Conservation (phyloP, 345 rosid species). For the Gossypium thurberi region DNA sequence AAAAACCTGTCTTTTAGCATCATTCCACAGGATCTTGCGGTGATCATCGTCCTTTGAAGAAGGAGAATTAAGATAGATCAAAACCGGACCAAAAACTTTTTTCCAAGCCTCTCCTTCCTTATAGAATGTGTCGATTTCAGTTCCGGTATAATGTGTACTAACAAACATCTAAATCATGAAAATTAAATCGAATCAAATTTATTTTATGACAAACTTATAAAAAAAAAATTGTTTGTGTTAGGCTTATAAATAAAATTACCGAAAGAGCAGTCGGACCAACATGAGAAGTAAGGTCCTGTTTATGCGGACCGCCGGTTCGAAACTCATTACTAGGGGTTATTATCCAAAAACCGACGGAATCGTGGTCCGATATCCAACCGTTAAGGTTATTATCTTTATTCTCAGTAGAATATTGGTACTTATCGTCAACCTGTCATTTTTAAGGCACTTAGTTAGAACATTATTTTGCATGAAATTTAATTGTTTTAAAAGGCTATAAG, state of each 20-base stretch:
- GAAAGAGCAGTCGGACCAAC: slow-evolving; percentile 61
- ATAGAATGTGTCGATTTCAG: slow-evolving; percentile 42
- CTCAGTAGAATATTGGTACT: slow-evolving; percentile 68
- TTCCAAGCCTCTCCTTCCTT: slow-evolving; percentile 62
- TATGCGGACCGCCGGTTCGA: slow-evolving; percentile 56
- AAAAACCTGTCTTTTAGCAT: slow-evolving; percentile 71
- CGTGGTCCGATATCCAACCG: slow-evolving; percentile 55
- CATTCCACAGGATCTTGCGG: slow-evolving; percentile 48
- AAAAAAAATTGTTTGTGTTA: neutral
- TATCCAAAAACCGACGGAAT: slow-evolving; percentile 77
- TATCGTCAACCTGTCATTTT: slow-evolving; percentile 69
- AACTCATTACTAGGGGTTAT: slow-evolving; percentile 75
- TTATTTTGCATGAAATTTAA: neutral
- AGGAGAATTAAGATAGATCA: slow-evolving; percentile 61
- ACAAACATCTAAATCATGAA: slow-evolving; percentile 63
- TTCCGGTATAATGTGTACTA: slow-evolving; percentile 71
- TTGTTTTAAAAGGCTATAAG: neutral
- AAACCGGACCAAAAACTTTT: slow-evolving; percentile 75
- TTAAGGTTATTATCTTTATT: slow-evolving; percentile 52
- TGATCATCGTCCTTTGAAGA: slow-evolving; percentile 5
- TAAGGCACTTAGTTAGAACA: neutral
- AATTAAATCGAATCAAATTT: neutral
- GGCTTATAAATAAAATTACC: slow-evolving; percentile 27
- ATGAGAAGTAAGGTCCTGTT: slow-evolving; percentile 88
- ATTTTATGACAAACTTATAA: neutral